These are phyloP conservation scores for Rheum nobile DNA, from an alignment of 148 eudicot genomes.

Conservation along the genomic window DNA sequence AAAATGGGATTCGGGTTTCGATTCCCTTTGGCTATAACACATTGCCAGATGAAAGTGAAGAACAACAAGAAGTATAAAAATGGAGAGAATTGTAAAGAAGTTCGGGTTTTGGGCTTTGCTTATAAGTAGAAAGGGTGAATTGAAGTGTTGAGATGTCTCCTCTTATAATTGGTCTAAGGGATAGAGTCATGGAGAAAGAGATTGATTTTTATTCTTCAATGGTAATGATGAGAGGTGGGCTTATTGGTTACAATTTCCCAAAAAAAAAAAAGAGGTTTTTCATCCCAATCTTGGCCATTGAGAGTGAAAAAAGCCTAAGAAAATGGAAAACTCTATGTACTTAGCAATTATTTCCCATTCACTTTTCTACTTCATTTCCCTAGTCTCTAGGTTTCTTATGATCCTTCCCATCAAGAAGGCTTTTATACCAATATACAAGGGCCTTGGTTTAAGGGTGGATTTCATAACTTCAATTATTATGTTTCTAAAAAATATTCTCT, in stretches of 20 bases:
- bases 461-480: too few species aligned
- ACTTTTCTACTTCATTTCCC: neutral
- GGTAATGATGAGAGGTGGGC: conserved; percentile 8
- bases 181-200: neutral
- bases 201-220: neutral
- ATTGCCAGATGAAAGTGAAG: neutral
- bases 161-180: neutral
- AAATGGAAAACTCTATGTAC: neutral
- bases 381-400: conserved; percentile 4
- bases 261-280: neutral
- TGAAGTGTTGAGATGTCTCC: neutral
- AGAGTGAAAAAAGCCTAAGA: neutral
- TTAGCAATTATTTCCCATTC: neutral
- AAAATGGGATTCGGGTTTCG: neutral
- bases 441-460: too few species aligned
- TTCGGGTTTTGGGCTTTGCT: neutral
- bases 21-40: neutral
- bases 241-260: neutral
- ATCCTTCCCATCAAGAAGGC: neutral
- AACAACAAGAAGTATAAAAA: neutral
- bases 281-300: neutral
- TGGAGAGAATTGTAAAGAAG: neutral
- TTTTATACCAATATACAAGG: too few species aligned
- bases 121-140: neutral
- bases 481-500: too few species aligned